Evolutionary conservation across 2,329 filamentous ascomycete species (phyloP), one percentile per base, ranked within the genome.

Genomic region (Fusarium longipes): DNA sequence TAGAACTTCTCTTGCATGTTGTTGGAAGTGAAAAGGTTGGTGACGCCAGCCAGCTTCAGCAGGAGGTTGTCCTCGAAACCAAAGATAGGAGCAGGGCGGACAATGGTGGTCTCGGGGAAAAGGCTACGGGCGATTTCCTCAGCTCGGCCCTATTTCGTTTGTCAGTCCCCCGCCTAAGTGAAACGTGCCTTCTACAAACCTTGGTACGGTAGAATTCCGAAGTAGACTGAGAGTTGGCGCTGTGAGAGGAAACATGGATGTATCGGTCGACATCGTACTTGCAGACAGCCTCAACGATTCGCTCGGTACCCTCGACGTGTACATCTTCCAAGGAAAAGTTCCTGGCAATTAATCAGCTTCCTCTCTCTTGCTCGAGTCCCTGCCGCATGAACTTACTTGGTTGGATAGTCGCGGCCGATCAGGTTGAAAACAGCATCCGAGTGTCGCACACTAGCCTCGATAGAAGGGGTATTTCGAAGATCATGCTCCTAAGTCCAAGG

Each of bases 241-340:
- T 98, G 86, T 96, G 94, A 30, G 94, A 97, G 11, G 96, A 99
- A 73, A 99, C 90, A 74, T 99, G 96, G 69, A 99, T 93, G 80
- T 93, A 99, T 69, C 96, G 90, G 81, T 99, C 96, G 71, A 97
- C 89, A 75, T 99, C 95, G 81, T 99, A 99, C 82, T 99, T 99
- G 74, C 95, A 96, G 52, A 93, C 93, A 52, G 96, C 93, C 77
- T 97, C 93, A 49, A 88, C 93, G 74, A 99, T 99, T 71, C 96
- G 91, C 82, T 96, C 91, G 18, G 92, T 91, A 65, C 95, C 93
- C 78, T 97, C 93, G 36, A 98, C 88, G 75, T 99, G 93, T 39
- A 98, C 93, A 77, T 98, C 95, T 73, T 93, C 91, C 63, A 97
- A 85, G 57, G 91, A 88, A 81, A 97, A 99, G 85, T 99, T 99